phyloP scores from a whole-genome alignment of 2,329 filamentous ascomycete species.

The Xylaria sp. region DNA sequence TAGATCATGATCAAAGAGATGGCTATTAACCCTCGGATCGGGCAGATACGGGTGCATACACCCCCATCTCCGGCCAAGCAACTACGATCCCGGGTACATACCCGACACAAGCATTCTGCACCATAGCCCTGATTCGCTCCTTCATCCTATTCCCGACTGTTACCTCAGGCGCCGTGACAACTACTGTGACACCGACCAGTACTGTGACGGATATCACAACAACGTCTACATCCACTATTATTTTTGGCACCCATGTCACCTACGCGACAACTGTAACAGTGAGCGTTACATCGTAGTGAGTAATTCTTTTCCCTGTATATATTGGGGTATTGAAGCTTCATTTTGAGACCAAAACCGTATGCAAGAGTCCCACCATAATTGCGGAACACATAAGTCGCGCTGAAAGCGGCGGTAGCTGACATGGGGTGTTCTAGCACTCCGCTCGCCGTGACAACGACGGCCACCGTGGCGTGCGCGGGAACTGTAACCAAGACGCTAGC shows the following conservation, averaged over 20 bases:
- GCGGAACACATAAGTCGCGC: too few relatives aligned
- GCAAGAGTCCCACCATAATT: too few relatives aligned
- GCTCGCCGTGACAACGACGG: background rate
- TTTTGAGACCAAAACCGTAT: too few relatives aligned
- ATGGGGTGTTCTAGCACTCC: too few relatives aligned
- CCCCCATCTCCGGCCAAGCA: constrained; percentile 14
- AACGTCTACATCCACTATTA: constrained; percentile 2
- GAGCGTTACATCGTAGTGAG: constrained; percentile 11
- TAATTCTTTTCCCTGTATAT: too few relatives aligned
- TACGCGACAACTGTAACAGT: constrained; percentile 9
- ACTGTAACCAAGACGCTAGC: constrained; percentile 20
- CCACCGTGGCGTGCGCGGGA: constrained; percentile 5
- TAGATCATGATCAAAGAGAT: background rate
- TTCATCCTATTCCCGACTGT: constrained; percentile 7
- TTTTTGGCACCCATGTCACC: constrained; percentile 1
- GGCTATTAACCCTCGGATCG: background rate
- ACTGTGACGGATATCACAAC: constrained; percentile 11
- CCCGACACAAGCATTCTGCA: constrained; percentile 8
- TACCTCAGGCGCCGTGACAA: constrained; percentile 12
- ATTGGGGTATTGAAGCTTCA: too few relatives aligned
- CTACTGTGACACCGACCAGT: constrained; percentile 15
- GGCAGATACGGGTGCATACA: constrained; percentile 19
- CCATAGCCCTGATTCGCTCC: background rate
- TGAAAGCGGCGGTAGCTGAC: too few relatives aligned
- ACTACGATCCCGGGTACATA: constrained; percentile 7